Percentiles rank a stretch among this genome's conserved stretches.
These are phyloP conservation scores for Coemansia sp. DNA, from an alignment of 192 early-diverging fungal genomes.

Conservation along the genomic window DNA sequence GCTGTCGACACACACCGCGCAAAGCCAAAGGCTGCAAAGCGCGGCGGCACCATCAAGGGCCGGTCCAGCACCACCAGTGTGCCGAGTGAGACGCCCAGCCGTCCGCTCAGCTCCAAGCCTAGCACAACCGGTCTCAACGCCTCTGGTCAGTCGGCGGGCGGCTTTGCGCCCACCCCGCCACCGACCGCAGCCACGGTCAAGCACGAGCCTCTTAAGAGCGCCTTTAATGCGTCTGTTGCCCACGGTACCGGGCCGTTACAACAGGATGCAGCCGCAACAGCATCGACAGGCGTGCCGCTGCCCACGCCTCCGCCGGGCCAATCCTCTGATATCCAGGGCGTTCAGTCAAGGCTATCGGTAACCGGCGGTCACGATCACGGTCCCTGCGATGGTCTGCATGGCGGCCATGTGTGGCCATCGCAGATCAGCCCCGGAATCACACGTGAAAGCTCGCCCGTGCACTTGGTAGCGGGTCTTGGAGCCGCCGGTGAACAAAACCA, in stretches of 20 bases:
- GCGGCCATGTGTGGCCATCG: constrained; percentile 51
- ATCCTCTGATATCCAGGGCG: constrained; percentile 19
- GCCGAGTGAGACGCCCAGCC: constrained; percentile 17
- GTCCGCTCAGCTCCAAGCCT: constrained; percentile 11
- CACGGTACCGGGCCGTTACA: not conserved
- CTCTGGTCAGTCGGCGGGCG: not conserved
- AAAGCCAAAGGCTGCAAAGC: constrained; percentile 59
- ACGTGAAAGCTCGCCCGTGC: constrained; percentile 41
- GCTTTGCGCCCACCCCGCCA: not conserved
- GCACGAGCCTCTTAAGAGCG: constrained; percentile 3
- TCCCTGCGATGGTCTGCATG: constrained; percentile 13
- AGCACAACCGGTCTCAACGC: not conserved
- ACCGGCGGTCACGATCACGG: constrained; percentile 46
- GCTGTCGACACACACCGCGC: constrained; percentile 97
- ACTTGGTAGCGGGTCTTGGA: constrained; percentile 1
- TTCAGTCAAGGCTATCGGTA: constrained; percentile 43
- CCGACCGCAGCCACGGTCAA: not conserved
- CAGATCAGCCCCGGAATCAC: constrained; percentile 51
- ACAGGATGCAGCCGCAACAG: not conserved
- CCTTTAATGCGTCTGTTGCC: not conserved
- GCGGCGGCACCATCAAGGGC: constrained; percentile 14
- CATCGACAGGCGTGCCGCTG: constrained; percentile 3
- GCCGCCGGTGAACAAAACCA: not conserved
- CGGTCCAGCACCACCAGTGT: constrained; percentile 1
- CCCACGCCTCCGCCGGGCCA: constrained; percentile 8